Evolutionary conservation across 225 moss, liverwort and hornwort genomes (phyloP).

Genomic region (Thuidium tamariscinum): DNA sequence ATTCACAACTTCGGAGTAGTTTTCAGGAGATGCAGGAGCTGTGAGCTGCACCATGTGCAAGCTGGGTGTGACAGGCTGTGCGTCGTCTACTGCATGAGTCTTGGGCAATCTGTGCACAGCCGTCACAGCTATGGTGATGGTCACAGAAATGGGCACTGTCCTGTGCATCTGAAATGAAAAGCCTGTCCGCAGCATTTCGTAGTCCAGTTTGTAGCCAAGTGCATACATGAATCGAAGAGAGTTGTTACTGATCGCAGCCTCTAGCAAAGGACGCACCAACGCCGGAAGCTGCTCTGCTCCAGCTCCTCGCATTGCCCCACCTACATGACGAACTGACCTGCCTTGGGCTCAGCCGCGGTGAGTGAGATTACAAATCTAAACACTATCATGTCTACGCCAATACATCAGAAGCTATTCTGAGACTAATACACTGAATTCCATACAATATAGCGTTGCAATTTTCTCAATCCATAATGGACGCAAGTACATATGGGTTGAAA

Average conservation of each 20-base stretch:
- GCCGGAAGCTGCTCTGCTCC: constrained; percentile 87
- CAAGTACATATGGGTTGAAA: background rate
- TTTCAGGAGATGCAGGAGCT: constrained; percentile 78
- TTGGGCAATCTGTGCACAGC: constrained; percentile 39
- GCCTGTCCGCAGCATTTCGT: constrained; percentile 51
- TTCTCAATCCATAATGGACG: background rate
- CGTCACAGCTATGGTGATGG: constrained; percentile 64
- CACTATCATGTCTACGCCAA: background rate
- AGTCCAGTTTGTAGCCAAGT: constrained; percentile 90
- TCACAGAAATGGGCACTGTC: constrained; percentile 40
- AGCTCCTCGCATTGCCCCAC: constrained; percentile 84
- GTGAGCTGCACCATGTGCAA: constrained; percentile 82
- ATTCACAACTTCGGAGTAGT: constrained; percentile 72
- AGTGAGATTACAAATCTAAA: background rate
- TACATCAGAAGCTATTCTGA: background rate
- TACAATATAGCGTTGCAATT: background rate
- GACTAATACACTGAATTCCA: background rate
- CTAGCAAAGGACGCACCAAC: constrained; percentile 72
- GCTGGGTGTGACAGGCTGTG: constrained; percentile 56
- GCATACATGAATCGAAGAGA: constrained; percentile 77
- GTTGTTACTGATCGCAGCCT: constrained; percentile 69
- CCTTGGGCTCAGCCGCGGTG: background rate
- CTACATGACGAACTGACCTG: constrained; percentile 85
- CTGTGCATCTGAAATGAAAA: constrained; percentile 67
- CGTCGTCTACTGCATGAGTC: constrained; percentile 56